phyloP scores from a whole-genome alignment of 1,284 basidiomycete species.

The Volvariella surrecta region DNA sequence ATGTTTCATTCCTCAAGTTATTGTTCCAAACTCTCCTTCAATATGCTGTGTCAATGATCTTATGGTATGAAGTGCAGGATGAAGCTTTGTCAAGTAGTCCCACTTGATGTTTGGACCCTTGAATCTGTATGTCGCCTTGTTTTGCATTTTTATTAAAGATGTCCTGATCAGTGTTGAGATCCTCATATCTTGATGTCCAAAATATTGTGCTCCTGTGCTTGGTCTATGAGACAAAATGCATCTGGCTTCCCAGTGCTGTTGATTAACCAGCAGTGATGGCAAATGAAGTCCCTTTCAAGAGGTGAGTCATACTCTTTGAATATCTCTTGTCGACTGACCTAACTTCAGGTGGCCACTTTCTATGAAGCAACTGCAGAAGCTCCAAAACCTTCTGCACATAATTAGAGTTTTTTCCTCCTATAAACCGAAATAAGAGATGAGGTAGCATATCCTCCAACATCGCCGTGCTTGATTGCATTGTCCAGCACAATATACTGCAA shows the following conservation, averaged over 20 bases:
- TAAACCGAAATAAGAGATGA: conserved; percentile 13
- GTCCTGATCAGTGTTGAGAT: neutral
- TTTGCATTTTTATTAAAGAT: neutral
- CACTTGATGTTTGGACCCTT: conserved; percentile 21
- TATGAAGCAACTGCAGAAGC: conserved; percentile 23
- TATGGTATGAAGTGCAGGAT: conserved; percentile 21
- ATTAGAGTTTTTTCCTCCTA: conserved; percentile 22
- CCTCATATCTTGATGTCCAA: conserved; percentile 20
- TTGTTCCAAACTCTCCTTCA: conserved; percentile 17
- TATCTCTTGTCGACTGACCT: conserved; percentile 13
- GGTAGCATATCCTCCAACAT: conserved; percentile 24
- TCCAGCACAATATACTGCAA: conserved; percentile 24
- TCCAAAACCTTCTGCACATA: conserved; percentile 26
- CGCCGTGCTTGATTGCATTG: conserved; percentile 24
- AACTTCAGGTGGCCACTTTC: conserved; percentile 22
- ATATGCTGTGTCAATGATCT: conserved; percentile 15
- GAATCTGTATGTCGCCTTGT: conserved; percentile 14
- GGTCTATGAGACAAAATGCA: conserved; percentile 16
- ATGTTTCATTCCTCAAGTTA: conserved; percentile 15
- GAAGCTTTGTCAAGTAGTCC: conserved; percentile 20
- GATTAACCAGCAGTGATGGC: conserved; percentile 24
- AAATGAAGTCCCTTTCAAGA: conserved; percentile 19
- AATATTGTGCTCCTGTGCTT: conserved; percentile 24
- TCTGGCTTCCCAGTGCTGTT: conserved; percentile 20
- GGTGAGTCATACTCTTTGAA: neutral